Evolutionary conservation across 2,329 filamentous ascomycete genomes (phyloP).

Genomic region (Monilinia fructicola): DNA sequence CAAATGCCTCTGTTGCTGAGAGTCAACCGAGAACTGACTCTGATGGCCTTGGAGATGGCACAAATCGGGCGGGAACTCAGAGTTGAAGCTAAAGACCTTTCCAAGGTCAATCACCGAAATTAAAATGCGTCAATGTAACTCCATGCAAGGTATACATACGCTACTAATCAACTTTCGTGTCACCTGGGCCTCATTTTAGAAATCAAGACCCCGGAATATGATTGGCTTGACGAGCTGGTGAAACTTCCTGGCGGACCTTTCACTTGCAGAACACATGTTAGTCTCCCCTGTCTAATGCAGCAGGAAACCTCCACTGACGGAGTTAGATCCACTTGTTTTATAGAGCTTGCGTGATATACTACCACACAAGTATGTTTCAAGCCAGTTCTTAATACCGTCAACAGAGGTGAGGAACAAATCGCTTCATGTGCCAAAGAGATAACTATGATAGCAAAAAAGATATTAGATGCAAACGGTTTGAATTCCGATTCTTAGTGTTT

Average conservation of each 20-base stretch:
- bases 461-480: constrained; percentile 43
- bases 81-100: constrained; percentile 22
- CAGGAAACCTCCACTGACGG: constrained; percentile 9
- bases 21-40: constrained; percentile 33
- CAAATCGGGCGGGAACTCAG: constrained; percentile 30
- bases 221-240: constrained; percentile 3
- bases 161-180: neutral
- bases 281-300: neutral
- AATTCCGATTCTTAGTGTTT: constrained; percentile 51
- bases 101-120: neutral
- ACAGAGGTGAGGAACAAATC: constrained; percentile 45
- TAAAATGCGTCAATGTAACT: neutral
- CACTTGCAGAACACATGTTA: constrained; percentile 13
- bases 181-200: neutral
- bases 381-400: constrained; percentile 46
- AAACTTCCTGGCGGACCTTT: neutral
- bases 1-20: constrained; percentile 7
- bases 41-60: constrained; percentile 32
- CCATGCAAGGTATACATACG: neutral
- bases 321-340: constrained; percentile 48
- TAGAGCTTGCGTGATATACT: constrained; percentile 51
- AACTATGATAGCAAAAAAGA: constrained; percentile 45
- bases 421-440: constrained; percentile 47
- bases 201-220: neutral
- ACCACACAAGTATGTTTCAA: constrained; percentile 54